Conservation (phyloP, 805 yeast species). For the Hanseniaspora taiwanica region DNA sequence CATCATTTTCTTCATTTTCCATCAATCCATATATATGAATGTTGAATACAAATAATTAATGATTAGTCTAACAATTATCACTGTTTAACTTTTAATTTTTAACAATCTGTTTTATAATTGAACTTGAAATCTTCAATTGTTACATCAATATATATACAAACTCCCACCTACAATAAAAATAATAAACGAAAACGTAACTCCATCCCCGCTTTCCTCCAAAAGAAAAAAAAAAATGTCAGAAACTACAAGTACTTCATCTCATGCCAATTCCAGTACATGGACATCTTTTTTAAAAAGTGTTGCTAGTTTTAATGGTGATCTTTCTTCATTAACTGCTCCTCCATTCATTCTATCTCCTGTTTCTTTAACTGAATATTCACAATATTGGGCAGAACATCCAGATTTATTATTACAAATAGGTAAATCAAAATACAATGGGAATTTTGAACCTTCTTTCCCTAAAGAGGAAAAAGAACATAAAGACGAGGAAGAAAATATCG, state of each 20-base stretch:
- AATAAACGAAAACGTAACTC: neutral
- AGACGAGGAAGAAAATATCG: too few relatives aligned
- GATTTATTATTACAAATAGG: slow-evolving; percentile 50
- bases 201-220: neutral
- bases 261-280: slow-evolving; percentile 40
- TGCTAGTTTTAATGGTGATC: slow-evolving; percentile 86
- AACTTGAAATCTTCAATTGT: too few relatives aligned
- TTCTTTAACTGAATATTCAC: slow-evolving; percentile 81
- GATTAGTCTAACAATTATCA: too few relatives aligned
- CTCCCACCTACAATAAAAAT: too few relatives aligned
- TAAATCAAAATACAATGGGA: slow-evolving; percentile 36
- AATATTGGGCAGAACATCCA: slow-evolving; percentile 92
- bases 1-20: too few relatives aligned
- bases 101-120: too few relatives aligned
- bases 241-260: neutral
- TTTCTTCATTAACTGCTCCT: slow-evolving; percentile 91
- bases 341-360: slow-evolving; percentile 89
- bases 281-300: slow-evolving; percentile 80
- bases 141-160: too few relatives aligned
- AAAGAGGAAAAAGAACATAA: slow-evolving; percentile 27
- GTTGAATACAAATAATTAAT: too few relatives aligned
- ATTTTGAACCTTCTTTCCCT: slow-evolving; percentile 9
- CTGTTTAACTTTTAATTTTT: too few relatives aligned
- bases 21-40: too few relatives aligned
- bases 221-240: neutral